A percentile compares a stretch with the other conserved stretches of the same genome.
phyloP scores from a whole-genome alignment of 768 basidiomycete species.

The Paxillus ammoniavirescens region DNA sequence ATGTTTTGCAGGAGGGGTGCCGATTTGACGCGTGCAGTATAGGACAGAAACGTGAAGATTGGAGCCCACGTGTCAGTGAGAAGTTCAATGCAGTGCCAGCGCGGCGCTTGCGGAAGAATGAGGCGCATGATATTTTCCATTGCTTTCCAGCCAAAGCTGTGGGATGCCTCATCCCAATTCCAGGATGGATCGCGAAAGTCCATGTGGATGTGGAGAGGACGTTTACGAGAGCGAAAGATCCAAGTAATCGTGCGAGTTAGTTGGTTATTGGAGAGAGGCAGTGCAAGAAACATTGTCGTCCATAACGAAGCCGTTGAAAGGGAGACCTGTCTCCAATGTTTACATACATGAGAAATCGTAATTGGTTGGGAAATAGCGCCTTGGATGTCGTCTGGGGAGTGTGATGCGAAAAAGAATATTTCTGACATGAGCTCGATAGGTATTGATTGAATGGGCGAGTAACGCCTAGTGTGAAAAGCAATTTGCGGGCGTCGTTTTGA shows the following conservation, averaged over 20 bases:
- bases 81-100: constrained; percentile 51
- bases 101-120: constrained; percentile 41
- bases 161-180: constrained; percentile 49
- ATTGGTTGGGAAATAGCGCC: constrained; percentile 30
- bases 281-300: constrained; percentile 47
- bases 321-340: constrained; percentile 49
- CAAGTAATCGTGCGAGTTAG: constrained; percentile 36
- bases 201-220: constrained; percentile 50
- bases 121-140: constrained; percentile 47
- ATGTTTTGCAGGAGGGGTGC: constrained; percentile 40
- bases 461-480: background rate
- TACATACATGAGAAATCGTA: constrained; percentile 47
- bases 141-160: constrained; percentile 39
- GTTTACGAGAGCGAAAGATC: constrained; percentile 43
- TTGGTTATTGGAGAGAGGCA: constrained; percentile 40
- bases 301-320: constrained; percentile 48
- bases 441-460: constrained; percentile 10
- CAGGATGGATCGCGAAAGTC: constrained; percentile 60
- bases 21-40: constrained; percentile 32
- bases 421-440: constrained; percentile 37
- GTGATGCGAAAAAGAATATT: constrained; percentile 34
- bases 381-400: constrained; percentile 24
- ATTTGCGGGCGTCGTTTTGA: background rate
- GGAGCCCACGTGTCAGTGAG: constrained; percentile 61
- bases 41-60: constrained; percentile 49